Base-by-base conservation (phyloP, 805 yeast species). In the Myxozyma lipomycoides region DNA sequence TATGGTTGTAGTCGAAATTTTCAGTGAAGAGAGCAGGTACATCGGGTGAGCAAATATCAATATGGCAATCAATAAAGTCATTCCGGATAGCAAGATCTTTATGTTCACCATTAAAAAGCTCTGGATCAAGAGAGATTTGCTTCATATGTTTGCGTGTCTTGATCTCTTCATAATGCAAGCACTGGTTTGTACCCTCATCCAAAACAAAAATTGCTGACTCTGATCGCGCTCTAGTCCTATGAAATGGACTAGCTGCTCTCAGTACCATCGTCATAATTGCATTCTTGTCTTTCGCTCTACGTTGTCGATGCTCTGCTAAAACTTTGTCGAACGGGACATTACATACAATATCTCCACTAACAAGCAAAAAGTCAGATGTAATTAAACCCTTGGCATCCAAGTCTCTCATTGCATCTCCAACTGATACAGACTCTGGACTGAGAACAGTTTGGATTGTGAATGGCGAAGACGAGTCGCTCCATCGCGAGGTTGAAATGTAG, bases 361-460 rank as follows among this genome's bases (percentile, higher is more conserved):
- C 86, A 34, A 93, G 74, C 49, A 93, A 71, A 63, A 93, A 93
- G 68, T 93, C 98, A 12, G 95, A 90, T 1, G 86, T 81, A 45
- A 93, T 86, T 50, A 91, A 72, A 4, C 96, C 96, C 61, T 95
- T 76, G 54, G 86, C 83, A 67, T 93, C 98, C 51, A 93, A 72
- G 64, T 91, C 98, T 67, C 98, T 78, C 95, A 93, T 86, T 19
- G 95, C 95, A 70, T 93, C 98, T 59, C 98, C 98, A 9, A 91
- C 95, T 24, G 95, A 86, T 67, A 90, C 73, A 9, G 93, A 82
- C 67, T 91, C 96, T 43, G 88, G 79, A 22, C 95, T 81, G 75
- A 86, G 78, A 46, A 91, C 79, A 2, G 95, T 84, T 43, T 81
- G 78, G 40, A 93, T 77, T 49, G 78, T 78, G 67, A 93, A 91